Evolutionary conservation across 164 flowering plant genomes (phyloP), one percentile per base, ranked within the genome.

Genomic region (Chloranthus sessilifolius): DNA sequence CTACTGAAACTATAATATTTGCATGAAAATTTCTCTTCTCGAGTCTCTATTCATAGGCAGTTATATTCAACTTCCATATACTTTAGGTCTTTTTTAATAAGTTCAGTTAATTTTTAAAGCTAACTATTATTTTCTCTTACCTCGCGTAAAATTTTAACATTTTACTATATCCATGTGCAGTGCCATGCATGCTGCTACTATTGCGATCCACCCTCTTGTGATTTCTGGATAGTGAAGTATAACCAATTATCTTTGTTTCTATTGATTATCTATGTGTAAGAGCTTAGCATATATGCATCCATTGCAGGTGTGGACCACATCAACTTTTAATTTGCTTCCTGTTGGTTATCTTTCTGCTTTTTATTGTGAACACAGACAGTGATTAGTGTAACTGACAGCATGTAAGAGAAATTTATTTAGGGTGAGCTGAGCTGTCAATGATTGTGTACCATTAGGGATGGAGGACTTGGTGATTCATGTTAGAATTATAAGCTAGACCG

Each of bases 281-380:
- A 50, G 34, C 56, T 39, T 24, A 53, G 12, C 27, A 5, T 10
- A 2, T 40, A 9, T 19, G 33, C 10, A 2, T 40, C 38, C 56
- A 12, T 23, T 48, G 37, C 69, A 92, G 98, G 98, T 92, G 99
- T 69, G 99, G 99, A 92, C 99, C 1, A 82, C 94, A n/a, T 67
- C 96, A 46, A 95, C 99, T 44, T 84, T 88, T 61, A 92, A 92
- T 71, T 61, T 92, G 94, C 96, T 92, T 67, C 99, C 99, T 2
- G 83, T 92, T 10, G 99, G 99, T 17, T 85, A 95, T 68, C 91
- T 92, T 59, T n/a, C n/a, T n/a, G n/a, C n/a, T n/a, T n/a, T n/a
- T n/a, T n/a, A n/a, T n/a, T n/a, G n/a, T n/a, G n/a, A n/a, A n/a
- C n/a, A n/a, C n/a, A n/a, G n/a, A n/a, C n/a, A n/a, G n/a, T n/a